Evolutionary conservation across 768 basidiomycete genomes (phyloP).

Genomic region (Boletus eberwhitei): DNA sequence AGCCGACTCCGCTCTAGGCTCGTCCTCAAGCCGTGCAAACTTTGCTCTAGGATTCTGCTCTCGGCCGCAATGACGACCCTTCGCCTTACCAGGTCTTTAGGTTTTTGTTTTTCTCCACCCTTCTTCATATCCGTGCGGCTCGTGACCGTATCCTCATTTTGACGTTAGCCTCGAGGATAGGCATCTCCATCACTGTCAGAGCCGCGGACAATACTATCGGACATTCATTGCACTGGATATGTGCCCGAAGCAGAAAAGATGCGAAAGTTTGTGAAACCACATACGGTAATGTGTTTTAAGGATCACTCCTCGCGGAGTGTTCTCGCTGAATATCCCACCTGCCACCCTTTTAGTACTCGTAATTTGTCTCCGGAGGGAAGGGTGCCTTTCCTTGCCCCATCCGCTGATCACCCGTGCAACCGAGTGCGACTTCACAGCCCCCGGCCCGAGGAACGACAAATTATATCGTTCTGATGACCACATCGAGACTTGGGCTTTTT

Average conservation of each 20-base stretch:
- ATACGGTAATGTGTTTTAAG: neutral
- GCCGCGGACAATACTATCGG: constrained; percentile 4
- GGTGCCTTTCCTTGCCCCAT: neutral
- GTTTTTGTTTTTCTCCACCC: neutral
- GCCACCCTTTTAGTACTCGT: neutral
- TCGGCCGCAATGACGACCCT: neutral
- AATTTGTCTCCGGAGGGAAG: neutral
- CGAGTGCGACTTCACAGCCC: constrained; percentile 1
- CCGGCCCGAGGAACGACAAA: constrained; percentile 7
- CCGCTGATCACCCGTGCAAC: neutral
- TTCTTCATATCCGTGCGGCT: constrained; percentile 7
- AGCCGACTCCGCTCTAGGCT: neutral
- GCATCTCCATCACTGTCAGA: constrained; percentile 1
- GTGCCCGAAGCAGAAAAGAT: neutral
- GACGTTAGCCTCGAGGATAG: constrained; percentile 9
- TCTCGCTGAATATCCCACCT: constrained; percentile 4
- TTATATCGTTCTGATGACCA: constrained; percentile 1
- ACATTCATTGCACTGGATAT: neutral
- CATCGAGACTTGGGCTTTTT: constrained; percentile 11
- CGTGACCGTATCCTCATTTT: constrained; percentile 3
- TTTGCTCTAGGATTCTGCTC: neutral
- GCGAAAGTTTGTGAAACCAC: neutral
- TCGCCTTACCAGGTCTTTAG: neutral
- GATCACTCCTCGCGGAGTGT: constrained; percentile 8
- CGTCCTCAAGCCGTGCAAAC: neutral